Conservation (phyloP, 306 rosid genomes). For the Styphnolobium japonicum region DNA sequence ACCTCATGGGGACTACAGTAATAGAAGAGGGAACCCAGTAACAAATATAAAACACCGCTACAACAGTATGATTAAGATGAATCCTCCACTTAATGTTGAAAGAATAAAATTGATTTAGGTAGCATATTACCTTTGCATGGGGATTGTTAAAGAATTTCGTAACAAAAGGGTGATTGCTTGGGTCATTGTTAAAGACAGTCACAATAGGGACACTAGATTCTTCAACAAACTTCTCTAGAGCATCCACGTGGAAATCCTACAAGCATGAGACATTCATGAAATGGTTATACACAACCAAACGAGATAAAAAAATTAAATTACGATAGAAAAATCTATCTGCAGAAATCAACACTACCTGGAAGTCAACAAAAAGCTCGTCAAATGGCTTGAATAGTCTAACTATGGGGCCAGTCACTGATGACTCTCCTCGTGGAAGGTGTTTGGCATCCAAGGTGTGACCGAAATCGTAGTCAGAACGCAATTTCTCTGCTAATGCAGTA, state of each 20-base stretch:
- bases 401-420: slow-evolving; percentile 62
- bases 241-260: slow-evolving; percentile 66
- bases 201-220: slow-evolving; percentile 50
- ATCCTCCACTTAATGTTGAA: not conserved
- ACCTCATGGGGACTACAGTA: not conserved
- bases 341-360: slow-evolving; percentile 40
- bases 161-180: slow-evolving; percentile 59
- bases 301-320: not conserved
- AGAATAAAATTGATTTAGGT: not conserved
- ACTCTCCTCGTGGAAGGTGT: slow-evolving; percentile 74
- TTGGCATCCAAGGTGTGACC: slow-evolving; percentile 77
- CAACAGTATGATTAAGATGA: not conserved
- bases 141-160: slow-evolving; percentile 54
- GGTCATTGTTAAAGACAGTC: slow-evolving; percentile 59
- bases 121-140: slow-evolving; percentile 53
- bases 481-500: slow-evolving; percentile 56
- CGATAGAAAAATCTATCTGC: not conserved
- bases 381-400: slow-evolving; percentile 82
- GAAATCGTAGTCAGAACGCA: slow-evolving; percentile 70
- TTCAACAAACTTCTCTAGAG: slow-evolving; percentile 66
- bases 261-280: not conserved
- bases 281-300: not conserved
- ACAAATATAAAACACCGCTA: not conserved
- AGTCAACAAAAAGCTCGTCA: slow-evolving; percentile 73
- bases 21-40: not conserved